phyloP scores from a whole-genome alignment of 2,329 filamentous ascomycete species.

The Colletotrichum endophyticum region DNA sequence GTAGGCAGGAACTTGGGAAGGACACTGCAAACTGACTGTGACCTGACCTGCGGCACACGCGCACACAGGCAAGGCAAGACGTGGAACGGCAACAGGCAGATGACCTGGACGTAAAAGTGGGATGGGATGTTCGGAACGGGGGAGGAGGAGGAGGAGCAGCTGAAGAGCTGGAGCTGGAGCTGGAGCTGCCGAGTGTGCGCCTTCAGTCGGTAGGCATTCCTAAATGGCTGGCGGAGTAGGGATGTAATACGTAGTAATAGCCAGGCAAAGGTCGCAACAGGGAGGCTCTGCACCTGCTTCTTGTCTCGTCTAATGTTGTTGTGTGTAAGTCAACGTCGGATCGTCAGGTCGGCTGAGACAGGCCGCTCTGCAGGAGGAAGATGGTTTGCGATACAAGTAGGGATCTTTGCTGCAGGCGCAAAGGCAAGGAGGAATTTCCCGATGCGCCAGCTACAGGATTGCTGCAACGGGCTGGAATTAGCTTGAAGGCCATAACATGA shows the following conservation, averaged over 20 bases:
- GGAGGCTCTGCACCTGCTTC: background rate
- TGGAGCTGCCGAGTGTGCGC: background rate
- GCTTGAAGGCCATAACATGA: background rate
- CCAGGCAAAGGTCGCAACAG: background rate
- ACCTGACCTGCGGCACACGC: background rate
- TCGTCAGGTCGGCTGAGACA: background rate
- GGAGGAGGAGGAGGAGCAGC: background rate
- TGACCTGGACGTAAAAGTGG: background rate
- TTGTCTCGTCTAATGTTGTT: background rate
- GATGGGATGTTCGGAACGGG: background rate
- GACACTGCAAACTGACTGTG: background rate
- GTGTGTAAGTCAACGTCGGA: conserved; percentile 2
- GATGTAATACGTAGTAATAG: background rate
- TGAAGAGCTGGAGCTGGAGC: background rate
- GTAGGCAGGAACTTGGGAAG: background rate
- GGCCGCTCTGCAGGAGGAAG: background rate
- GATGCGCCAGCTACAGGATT: background rate
- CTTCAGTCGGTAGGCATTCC: background rate
- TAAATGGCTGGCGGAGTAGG: background rate
- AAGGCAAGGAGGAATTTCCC: background rate
- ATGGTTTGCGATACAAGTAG: background rate
- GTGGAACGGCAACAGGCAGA: background rate
- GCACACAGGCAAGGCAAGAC: background rate
- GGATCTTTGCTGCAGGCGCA: background rate
- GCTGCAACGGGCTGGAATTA: background rate